Evolutionary conservation across 2,329 filamentous ascomycete species (phyloP).

Genomic region (Fusarium torreyae): DNA sequence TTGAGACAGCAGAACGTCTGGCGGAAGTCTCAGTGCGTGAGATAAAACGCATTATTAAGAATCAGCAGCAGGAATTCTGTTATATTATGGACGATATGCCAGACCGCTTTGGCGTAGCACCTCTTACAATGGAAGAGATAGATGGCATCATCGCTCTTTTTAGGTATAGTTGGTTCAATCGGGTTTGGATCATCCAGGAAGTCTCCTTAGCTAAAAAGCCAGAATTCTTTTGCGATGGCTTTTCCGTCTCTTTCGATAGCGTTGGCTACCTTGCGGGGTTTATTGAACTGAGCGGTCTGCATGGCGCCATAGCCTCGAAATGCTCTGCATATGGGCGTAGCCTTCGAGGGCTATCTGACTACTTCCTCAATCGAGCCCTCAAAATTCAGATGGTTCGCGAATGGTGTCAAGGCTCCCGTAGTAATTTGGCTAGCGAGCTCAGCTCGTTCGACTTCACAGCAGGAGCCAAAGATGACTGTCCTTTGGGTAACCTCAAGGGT

Average conservation of each 20-base stretch:
- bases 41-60: not conserved
- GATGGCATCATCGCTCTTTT: not conserved
- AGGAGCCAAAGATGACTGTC: not conserved
- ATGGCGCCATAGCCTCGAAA: not conserved
- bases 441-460: constrained; percentile 2
- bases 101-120: not conserved
- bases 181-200: constrained; percentile 4
- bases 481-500: too few species aligned
- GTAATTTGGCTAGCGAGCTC: not conserved
- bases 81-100: not conserved
- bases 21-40: not conserved
- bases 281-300: not conserved
- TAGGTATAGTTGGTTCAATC: not conserved
- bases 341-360: not conserved
- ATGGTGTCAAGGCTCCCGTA: not conserved
- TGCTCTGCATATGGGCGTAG: not conserved
- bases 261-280: not conserved
- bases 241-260: not conserved
- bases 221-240: not conserved
- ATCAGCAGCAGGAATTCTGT: not conserved
- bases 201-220: not conserved
- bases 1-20: not conserved
- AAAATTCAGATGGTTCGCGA: constrained; percentile 1
- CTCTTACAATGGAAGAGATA: not conserved
- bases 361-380: not conserved